Evolutionary conservation across 257 asterid genomes (phyloP).

Genomic region (Leonotis leonurus): DNA sequence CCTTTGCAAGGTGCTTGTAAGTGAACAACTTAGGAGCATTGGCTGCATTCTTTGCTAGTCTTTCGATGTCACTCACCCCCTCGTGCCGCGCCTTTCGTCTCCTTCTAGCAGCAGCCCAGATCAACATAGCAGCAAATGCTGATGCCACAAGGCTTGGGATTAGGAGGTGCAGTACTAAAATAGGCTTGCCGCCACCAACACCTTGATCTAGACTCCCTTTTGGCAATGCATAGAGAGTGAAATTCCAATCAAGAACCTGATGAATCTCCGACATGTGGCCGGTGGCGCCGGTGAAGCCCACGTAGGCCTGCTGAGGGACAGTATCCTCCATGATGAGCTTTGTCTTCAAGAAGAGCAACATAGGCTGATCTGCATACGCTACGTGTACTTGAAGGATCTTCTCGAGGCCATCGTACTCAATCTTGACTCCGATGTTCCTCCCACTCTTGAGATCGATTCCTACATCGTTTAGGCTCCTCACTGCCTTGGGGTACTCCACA

Average conservation of each 20-base stretch:
- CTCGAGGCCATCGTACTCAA: slow-evolving; percentile 50
- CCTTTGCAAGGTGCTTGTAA: slow-evolving; percentile 50
- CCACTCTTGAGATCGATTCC: slow-evolving; percentile 51
- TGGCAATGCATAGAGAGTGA: slow-evolving; percentile 41
- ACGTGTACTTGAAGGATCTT: slow-evolving; percentile 32
- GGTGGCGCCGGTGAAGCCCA: slow-evolving; percentile 59
- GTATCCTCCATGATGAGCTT: slow-evolving; percentile 38
- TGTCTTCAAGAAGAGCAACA: slow-evolving; percentile 30
- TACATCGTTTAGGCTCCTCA: slow-evolving; percentile 34
- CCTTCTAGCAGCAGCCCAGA: slow-evolving; percentile 13
- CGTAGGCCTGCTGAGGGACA: slow-evolving; percentile 38
- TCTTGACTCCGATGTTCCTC: slow-evolving; percentile 25
- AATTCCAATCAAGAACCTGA: slow-evolving; percentile 54
- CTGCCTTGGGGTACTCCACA: slow-evolving; percentile 43
- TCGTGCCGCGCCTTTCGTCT: slow-evolving; percentile 15
- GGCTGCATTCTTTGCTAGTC: slow-evolving; percentile 40
- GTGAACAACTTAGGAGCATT: slow-evolving; percentile 47
- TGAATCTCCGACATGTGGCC: slow-evolving; percentile 44
- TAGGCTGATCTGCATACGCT: slow-evolving; percentile 33
- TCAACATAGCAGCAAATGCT: slow-evolving; percentile 5
- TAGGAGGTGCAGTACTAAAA: slow-evolving; percentile 21
- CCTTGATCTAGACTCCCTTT: slow-evolving; percentile 23
- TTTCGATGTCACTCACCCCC: slow-evolving; percentile 37
- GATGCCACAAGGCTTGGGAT: slow-evolving; percentile 23
- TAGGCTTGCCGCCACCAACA: slow-evolving; percentile 4